phyloP scores from a whole-genome alignment of 148 eudicot genomes.

The Euryodendron excelsum region DNA sequence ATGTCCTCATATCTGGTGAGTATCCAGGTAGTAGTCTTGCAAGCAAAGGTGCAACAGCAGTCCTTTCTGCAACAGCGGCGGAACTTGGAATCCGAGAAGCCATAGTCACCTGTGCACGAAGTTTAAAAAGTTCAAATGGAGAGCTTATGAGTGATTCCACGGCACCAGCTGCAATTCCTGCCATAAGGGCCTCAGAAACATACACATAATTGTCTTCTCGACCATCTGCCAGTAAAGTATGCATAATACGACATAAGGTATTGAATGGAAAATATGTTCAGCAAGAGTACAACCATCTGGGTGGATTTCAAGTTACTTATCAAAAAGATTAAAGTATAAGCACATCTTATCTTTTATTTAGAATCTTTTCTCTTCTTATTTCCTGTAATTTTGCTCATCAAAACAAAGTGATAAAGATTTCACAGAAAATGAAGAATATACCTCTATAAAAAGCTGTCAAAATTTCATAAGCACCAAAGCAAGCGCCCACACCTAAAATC shows the following conservation, averaged over 20 bases:
- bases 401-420: too few species aligned
- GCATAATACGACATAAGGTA: too few species aligned
- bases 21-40: slow-evolving; percentile 51
- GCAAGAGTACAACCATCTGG: too few species aligned
- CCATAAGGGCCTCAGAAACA: slow-evolving; percentile 77
- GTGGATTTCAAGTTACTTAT: too few species aligned
- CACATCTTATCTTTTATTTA: too few species aligned
- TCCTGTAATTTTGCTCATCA: too few species aligned
- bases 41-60: slow-evolving; percentile 37
- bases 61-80: slow-evolving; percentile 21
- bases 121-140: slow-evolving; percentile 83
- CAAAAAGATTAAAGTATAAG: too few species aligned
- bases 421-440: too few species aligned
- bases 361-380: too few species aligned
- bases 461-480: slow-evolving; percentile 80
- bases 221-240: slow-evolving; percentile 49
- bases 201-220: slow-evolving; percentile 65
- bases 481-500: slow-evolving; percentile 62
- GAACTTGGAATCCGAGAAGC: slow-evolving; percentile 44
- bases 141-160: slow-evolving; percentile 66
- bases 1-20: slow-evolving; percentile 46
- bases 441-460: slow-evolving; percentile 40
- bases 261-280: too few species aligned
- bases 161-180: slow-evolving; percentile 81
- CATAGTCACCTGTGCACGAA: slow-evolving; percentile 80